These are phyloP conservation scores for Paramarasmius palmivorus DNA, from an alignment of 1,284 basidiomycete genomes.

Conservation along the genomic window DNA sequence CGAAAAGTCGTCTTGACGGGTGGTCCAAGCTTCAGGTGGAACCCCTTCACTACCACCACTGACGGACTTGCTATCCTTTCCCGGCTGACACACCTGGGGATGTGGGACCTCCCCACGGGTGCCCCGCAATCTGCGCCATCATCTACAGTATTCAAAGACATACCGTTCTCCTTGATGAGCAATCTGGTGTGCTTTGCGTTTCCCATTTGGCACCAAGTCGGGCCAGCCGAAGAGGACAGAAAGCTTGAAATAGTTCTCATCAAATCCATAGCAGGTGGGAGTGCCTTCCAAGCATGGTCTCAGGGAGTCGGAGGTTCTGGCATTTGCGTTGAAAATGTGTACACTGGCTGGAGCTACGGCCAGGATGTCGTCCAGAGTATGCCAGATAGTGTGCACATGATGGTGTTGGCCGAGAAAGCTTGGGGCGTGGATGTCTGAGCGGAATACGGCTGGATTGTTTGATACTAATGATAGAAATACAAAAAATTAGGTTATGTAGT, in stretches of 20 bases:
- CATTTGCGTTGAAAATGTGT: not conserved
- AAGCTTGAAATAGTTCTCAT: not conserved
- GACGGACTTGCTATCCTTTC: constrained; percentile 33
- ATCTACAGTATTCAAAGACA: constrained; percentile 22
- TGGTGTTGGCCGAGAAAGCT: no score
- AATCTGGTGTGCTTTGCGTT: constrained; percentile 33
- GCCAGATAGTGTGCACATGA: not conserved
- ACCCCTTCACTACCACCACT: constrained; percentile 28
- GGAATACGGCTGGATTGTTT: no score
- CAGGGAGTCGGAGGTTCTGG: not conserved
- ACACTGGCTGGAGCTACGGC: not conserved
- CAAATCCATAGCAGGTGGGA: not conserved
- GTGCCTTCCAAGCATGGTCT: not conserved
- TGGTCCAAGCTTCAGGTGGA: constrained; percentile 32
- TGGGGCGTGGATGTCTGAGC: no score
- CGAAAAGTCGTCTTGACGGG: constrained; percentile 32
- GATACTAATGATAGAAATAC: no score
- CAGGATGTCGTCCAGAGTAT: not conserved
- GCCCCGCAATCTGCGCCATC: no score
- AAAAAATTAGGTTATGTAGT: no score
- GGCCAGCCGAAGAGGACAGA: not conserved
- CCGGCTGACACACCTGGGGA: constrained; percentile 33
- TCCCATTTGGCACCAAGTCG: constrained; percentile 18
- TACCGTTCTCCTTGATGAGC: constrained; percentile 32
- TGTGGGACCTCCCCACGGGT: no score